Conservation (phyloP, 352 stramenopile species). For the Phytopythium vexans region DNA sequence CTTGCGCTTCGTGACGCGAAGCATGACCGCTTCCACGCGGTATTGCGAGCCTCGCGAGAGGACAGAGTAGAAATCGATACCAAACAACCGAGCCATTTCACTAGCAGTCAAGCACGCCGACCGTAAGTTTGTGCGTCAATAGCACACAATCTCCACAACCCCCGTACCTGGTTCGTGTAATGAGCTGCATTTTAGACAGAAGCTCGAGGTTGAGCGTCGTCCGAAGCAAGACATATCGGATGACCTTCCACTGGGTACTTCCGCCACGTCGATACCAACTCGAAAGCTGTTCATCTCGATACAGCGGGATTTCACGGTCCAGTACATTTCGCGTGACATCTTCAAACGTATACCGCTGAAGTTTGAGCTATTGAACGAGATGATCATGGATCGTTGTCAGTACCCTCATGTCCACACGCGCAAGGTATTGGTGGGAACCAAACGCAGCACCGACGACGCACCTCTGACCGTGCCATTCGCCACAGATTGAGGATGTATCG, state of each 20-base stretch:
- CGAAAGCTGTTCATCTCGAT: conserved; percentile 51
- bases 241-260: conserved; percentile 44
- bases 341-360: conserved; percentile 79
- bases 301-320: conserved; percentile 58
- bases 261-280: conserved; percentile 48
- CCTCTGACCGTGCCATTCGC: conserved; percentile 82
- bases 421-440: not conserved
- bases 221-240: conserved; percentile 45
- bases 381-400: not conserved
- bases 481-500: conserved; percentile 92
- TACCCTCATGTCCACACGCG: no score
- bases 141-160: not conserved
- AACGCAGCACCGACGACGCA: conserved; percentile 9
- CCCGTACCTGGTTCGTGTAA: conserved; percentile 70
- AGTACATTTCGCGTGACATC: conserved; percentile 69
- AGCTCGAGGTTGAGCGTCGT: conserved; percentile 69
- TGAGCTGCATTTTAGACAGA: conserved; percentile 80
- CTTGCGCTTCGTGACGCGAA: conserved; percentile 86
- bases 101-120: conserved; percentile 87
- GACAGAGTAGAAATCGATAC: conserved; percentile 94
- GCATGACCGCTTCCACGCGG: conserved; percentile 91
- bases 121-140: conserved; percentile 59
- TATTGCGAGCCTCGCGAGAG: conserved; percentile 92
- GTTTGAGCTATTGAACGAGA: conserved; percentile 56
- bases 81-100: conserved; percentile 92